Conservation (phyloP, 176 grass and related monocot species). For the Zea luxurians region DNA sequence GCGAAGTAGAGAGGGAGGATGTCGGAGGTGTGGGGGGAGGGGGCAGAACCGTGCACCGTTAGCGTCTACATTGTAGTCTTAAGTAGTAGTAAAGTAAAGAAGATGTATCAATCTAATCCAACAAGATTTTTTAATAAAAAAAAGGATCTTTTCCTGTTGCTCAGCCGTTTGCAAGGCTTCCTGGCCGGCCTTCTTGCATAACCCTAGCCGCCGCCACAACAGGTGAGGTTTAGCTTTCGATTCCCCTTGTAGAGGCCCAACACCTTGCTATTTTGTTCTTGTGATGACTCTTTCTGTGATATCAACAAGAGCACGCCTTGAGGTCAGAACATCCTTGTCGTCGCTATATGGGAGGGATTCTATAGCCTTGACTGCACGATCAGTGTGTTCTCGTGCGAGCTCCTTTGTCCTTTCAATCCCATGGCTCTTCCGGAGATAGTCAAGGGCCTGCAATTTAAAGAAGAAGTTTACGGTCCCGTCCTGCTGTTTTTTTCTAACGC, state of each 20-base stretch:
- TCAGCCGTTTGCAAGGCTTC: too few species aligned
- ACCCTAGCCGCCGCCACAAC: neutral
- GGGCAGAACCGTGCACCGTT: too few species aligned
- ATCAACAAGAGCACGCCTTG: conserved; percentile 70
- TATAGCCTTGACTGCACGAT: conserved; percentile 68
- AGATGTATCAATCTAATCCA: too few species aligned
- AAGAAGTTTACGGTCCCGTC: neutral
- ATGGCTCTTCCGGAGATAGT: conserved; percentile 70
- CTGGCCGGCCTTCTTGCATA: too few species aligned
- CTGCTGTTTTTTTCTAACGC: neutral
- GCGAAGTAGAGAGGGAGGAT: too few species aligned
- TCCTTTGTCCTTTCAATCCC: conserved; percentile 74
- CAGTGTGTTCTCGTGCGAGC: conserved; percentile 57
- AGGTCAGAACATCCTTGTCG: conserved; percentile 72
- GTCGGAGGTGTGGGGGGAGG: too few species aligned
- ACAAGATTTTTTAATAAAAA: too few species aligned
- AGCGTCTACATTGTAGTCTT: too few species aligned
- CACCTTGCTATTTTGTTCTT: conserved; percentile 58
- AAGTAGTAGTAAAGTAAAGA: too few species aligned
- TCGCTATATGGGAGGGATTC: conserved; percentile 75
- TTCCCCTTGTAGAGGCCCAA: conserved; percentile 8
- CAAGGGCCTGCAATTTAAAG: conserved; percentile 53
- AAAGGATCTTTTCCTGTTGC: too few species aligned
- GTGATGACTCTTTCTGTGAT: conserved; percentile 77
- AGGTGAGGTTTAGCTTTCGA: conserved; percentile 22